A percentile compares a stretch with the other conserved stretches of the same genome.
Evolutionary conservation across 805 yeast species (phyloP).

Genomic region (Naumovozyma baii): DNA sequence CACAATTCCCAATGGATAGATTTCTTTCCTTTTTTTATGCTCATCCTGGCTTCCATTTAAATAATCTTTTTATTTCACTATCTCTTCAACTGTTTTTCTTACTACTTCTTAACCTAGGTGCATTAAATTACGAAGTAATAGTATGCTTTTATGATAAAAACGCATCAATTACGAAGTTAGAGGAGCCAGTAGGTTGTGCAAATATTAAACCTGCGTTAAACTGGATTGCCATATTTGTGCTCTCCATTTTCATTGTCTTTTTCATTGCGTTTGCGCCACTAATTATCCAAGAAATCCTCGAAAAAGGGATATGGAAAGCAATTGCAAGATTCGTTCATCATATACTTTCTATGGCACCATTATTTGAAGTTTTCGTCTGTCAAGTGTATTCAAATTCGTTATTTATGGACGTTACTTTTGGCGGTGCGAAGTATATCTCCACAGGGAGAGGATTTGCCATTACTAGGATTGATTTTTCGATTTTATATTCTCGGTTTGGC

Average conservation of each 20-base stretch:
- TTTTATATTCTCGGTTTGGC: conserved; percentile 68
- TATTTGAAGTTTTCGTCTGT: conserved; percentile 92
- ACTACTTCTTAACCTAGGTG: conserved; percentile 67
- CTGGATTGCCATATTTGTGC: conserved; percentile 83
- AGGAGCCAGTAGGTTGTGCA: conserved; percentile 75
- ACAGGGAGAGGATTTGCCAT: conserved; percentile 95
- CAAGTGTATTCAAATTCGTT: conserved; percentile 82
- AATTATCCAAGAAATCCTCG: conserved; percentile 77
- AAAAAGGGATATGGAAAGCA: conserved; percentile 76
- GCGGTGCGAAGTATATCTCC: conserved; percentile 86
- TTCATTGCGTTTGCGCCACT: conserved; percentile 86
- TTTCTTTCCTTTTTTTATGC: conserved; percentile 92
- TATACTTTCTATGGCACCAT: conserved; percentile 71
- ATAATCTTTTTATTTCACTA: conserved; percentile 76
- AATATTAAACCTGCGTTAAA: conserved; percentile 74
- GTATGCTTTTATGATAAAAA: conserved; percentile 57
- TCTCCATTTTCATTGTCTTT: conserved; percentile 86
- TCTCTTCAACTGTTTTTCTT: conserved; percentile 85
- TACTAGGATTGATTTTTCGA: conserved; percentile 61
- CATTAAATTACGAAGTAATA: conserved; percentile 64
- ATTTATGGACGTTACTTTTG: conserved; percentile 67
- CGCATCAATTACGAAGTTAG: conserved; percentile 63
- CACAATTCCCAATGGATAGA: conserved; percentile 79
- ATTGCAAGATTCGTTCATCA: conserved; percentile 62
- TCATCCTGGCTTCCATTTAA: conserved; percentile 92